Evolutionary conservation across 2,329 filamentous ascomycete species (phyloP).

Genomic region (Fusarium hostae): DNA sequence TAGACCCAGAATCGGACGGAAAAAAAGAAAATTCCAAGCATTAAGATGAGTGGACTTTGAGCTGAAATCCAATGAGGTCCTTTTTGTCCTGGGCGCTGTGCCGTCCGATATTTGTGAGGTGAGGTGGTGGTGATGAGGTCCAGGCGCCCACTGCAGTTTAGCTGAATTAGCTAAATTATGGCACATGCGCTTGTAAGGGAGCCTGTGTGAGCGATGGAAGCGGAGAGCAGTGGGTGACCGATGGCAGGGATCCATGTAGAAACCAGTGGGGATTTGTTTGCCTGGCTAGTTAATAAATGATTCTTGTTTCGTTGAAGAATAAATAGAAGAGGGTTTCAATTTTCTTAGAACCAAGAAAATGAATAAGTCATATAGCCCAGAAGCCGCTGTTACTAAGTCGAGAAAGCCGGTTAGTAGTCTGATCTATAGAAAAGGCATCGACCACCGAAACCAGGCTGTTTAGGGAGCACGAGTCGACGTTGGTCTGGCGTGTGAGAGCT

Average conservation of each 20-base stretch:
- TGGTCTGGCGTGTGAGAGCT: slow-evolving; percentile 4
- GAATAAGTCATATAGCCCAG: background rate
- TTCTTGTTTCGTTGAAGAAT: background rate
- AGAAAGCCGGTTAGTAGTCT: background rate
- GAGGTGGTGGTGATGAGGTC: slow-evolving; percentile 19
- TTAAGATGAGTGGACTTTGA: slow-evolving; percentile 31
- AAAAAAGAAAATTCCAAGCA: slow-evolving; percentile 28
- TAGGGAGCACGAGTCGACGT: background rate
- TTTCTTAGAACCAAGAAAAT: background rate
- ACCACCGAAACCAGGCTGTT: background rate
- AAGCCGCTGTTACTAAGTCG: background rate
- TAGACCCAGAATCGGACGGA: slow-evolving; percentile 22
- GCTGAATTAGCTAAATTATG: slow-evolving; percentile 18
- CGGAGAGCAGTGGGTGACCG: background rate
- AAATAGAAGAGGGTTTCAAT: background rate
- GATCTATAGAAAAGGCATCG: background rate
- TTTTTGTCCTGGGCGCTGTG: slow-evolving; percentile 33
- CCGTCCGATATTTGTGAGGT: slow-evolving; percentile 25
- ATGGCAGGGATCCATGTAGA: slow-evolving; percentile 9
- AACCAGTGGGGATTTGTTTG: slow-evolving; percentile 15
- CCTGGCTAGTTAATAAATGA: background rate
- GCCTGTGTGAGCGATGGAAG: background rate
- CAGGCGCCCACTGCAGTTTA: slow-evolving; percentile 30
- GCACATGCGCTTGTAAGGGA: slow-evolving; percentile 8
- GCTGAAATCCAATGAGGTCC: slow-evolving; percentile 15